Percentiles rank a stretch among this genome's conserved stretches.
These are phyloP conservation scores for Cercophora sp. DNA, from an alignment of 495 filamentous ascomycete genomes.

Conservation along the genomic window DNA sequence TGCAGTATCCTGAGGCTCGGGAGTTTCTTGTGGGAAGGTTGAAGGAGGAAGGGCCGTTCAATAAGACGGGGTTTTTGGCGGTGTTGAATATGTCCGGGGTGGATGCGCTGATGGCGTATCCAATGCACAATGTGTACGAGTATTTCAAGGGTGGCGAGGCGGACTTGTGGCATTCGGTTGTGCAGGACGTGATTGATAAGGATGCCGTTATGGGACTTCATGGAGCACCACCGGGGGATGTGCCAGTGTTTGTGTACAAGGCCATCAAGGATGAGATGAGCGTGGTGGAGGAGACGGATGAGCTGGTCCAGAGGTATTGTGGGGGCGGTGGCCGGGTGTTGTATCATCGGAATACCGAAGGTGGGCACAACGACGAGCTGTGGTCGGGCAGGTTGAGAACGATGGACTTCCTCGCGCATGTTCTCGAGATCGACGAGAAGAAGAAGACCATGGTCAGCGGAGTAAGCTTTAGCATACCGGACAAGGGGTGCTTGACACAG, in stretches of 20 bases:
- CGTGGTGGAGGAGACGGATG: constrained; percentile 42
- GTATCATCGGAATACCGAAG: constrained; percentile 40
- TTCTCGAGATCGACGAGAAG: constrained; percentile 14
- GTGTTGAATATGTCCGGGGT: constrained; percentile 21
- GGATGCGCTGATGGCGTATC: constrained; percentile 25
- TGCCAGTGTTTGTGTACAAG: constrained; percentile 52
- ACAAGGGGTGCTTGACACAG: constrained; percentile 11
- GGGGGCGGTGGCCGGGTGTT: constrained; percentile 29
- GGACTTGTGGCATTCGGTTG: constrained; percentile 23
- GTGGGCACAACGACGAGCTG: constrained; percentile 33
- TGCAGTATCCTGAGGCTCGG: constrained; percentile 20
- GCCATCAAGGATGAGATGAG: constrained; percentile 46
- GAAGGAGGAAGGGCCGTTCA: constrained; percentile 22
- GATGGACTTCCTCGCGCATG: constrained; percentile 19
- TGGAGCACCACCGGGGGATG: constrained; percentile 34
- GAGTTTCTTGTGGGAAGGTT: constrained; percentile 15
- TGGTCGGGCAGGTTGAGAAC: constrained; percentile 20
- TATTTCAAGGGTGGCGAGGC: constrained; percentile 34
- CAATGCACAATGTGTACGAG: constrained; percentile 31
- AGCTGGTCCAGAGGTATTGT: constrained; percentile 40
- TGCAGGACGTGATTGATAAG: constrained; percentile 25
- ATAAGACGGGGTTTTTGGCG: constrained; percentile 30
- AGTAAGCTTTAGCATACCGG: constrained; percentile 9
- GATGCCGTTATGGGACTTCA: constrained; percentile 39
- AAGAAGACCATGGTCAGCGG: constrained; percentile 4